phyloP scores from a whole-genome alignment of 805 yeast species.

The Lipomyces orientalis region DNA sequence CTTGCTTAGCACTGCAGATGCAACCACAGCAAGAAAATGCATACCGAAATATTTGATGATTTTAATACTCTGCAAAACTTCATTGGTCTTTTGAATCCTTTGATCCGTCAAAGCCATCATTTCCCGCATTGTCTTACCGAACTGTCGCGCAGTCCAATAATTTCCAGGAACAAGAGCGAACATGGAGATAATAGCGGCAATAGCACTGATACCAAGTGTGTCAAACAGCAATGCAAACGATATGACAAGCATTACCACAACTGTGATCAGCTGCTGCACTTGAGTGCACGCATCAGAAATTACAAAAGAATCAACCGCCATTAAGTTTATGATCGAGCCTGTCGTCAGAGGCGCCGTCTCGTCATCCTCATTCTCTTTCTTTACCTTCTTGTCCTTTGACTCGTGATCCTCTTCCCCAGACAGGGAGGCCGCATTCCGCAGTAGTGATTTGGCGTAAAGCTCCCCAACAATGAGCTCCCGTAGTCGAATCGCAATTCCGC shows the following conservation, averaged over 20 bases:
- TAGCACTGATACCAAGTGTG: conserved; percentile 21
- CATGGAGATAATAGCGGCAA: conserved; percentile 24
- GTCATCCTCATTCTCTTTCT: conserved; percentile 12
- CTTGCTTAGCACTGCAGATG: background rate
- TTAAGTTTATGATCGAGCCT: conserved; percentile 58
- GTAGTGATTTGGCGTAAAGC: conserved; percentile 87
- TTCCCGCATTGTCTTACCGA: conserved; percentile 70
- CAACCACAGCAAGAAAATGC: background rate
- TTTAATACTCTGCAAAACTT: conserved; percentile 87
- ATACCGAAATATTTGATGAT: conserved; percentile 83
- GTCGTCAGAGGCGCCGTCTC: conserved; percentile 11
- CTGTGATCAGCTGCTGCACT: conserved; percentile 47
- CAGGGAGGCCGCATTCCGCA: conserved; percentile 56
- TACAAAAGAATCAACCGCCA: conserved; percentile 52
- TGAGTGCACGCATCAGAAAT: conserved; percentile 19
- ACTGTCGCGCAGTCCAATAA: conserved; percentile 63
- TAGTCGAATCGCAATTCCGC: conserved; percentile 89
- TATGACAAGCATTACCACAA: conserved; percentile 14
- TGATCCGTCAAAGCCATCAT: conserved; percentile 81
- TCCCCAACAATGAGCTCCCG: conserved; percentile 86
- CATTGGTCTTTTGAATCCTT: conserved; percentile 90
- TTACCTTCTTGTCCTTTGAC: conserved; percentile 6
- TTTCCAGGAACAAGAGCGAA: conserved; percentile 64
- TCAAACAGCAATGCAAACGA: conserved; percentile 15
- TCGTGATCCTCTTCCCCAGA: conserved; percentile 14